These are phyloP conservation scores for Sarcocystis neurona DNA, from an alignment of 169 alveolate genomes.

Conservation along the genomic window DNA sequence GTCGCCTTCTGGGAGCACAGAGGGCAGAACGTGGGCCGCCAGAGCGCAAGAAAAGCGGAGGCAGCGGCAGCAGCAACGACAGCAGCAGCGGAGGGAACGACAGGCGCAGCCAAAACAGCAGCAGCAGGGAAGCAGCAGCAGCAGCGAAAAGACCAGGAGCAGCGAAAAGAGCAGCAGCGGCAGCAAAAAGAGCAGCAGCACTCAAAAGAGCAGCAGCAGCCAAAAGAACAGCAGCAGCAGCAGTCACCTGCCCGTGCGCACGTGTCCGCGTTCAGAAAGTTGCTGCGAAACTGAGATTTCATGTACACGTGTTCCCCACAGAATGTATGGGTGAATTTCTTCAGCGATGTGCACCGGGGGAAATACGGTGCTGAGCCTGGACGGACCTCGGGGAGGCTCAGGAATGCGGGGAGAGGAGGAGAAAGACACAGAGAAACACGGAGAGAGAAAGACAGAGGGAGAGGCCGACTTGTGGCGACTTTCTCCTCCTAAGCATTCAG, in stretches of 20 bases:
- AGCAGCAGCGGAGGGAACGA: not conserved
- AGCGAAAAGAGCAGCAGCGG: not conserved
- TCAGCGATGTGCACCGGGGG: too few species aligned
- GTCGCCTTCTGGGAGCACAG: too few species aligned
- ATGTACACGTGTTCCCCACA: too few species aligned
- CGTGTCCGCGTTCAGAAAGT: too few species aligned
- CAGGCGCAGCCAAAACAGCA: not conserved
- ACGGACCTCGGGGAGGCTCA: too few species aligned
- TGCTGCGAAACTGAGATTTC: too few species aligned
- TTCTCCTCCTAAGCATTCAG: not conserved
- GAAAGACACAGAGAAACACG: not conserved
- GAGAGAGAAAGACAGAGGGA: not conserved
- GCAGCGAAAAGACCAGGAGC: not conserved
- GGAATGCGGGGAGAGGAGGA: constrained; percentile 2
- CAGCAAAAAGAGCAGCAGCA: not conserved
- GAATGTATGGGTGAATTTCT: too few species aligned
- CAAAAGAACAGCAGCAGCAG: not conserved
- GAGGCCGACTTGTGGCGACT: not conserved
- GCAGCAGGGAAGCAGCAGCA: not conserved
- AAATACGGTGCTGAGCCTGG: too few species aligned
- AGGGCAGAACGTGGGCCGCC: not conserved
- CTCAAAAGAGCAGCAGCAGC: not conserved
- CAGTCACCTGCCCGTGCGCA: not conserved
- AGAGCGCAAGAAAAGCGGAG: not conserved
- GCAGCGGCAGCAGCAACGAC: not conserved